Conservation (phyloP, 108 stramenopile species). For the Fragilaria radians region DNA sequence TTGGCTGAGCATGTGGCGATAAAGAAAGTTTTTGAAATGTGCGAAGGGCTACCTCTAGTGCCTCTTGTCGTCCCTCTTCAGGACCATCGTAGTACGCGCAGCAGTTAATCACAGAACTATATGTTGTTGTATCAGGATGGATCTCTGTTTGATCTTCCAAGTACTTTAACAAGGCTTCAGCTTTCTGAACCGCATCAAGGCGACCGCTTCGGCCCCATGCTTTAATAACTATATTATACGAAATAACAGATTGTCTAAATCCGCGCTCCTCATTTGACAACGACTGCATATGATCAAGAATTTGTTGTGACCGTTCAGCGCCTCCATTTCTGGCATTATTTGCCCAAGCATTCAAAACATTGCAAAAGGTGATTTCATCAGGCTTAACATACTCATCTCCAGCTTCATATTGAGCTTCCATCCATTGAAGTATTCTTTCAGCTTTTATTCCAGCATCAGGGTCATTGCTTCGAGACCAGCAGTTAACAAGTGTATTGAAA, state of each 20-base stretch:
- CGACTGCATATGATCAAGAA: constrained; percentile 60
- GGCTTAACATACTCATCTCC: constrained; percentile 53
- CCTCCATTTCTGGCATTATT: constrained; percentile 54
- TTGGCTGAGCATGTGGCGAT: constrained; percentile 11
- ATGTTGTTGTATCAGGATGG: constrained; percentile 37
- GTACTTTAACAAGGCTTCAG: constrained; percentile 28
- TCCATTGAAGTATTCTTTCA: constrained; percentile 56
- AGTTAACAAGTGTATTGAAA: constrained; percentile 63
- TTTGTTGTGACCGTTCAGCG: constrained; percentile 61
- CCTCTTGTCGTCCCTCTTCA: constrained; percentile 12
- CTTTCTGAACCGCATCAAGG: constrained; percentile 32
- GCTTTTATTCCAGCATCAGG: constrained; percentile 40
- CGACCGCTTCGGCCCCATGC: constrained; percentile 60
- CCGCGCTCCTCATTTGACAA: constrained; percentile 29
- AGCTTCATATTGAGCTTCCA: constrained; percentile 50
- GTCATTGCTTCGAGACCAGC: constrained; percentile 47
- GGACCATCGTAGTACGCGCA: constrained; percentile 36
- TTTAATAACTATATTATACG: constrained; percentile 60
- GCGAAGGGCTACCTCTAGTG: constrained; percentile 29
- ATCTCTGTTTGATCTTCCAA: constrained; percentile 13
- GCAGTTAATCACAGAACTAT: constrained; percentile 39
- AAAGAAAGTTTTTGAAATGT: constrained; percentile 29
- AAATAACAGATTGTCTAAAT: constrained; percentile 30
- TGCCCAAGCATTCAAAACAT: constrained; percentile 66
- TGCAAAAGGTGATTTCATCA: constrained; percentile 59